Evolutionary conservation across 768 basidiomycete genomes (phyloP).

Genomic region (Pholiota microspora): DNA sequence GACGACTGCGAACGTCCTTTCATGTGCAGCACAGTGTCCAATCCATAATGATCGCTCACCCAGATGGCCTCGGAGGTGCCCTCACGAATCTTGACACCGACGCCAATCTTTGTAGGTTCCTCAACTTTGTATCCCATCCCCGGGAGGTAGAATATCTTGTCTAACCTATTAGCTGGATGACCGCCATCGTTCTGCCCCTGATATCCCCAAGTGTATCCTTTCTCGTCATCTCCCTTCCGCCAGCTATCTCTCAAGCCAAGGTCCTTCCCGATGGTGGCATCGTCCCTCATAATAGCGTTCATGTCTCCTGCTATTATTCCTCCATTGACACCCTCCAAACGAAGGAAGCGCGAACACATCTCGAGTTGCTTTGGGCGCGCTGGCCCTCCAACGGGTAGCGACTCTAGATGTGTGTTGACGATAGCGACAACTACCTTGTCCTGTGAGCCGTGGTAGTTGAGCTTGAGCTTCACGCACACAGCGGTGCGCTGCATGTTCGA

Average conservation of each 20-base stretch:
- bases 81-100: constrained; percentile 43
- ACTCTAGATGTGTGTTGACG: constrained; percentile 77
- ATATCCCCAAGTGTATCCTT: constrained; percentile 68
- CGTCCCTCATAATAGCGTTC: constrained; percentile 57
- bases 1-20: constrained; percentile 5
- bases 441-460: constrained; percentile 19
- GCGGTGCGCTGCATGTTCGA: constrained; percentile 54
- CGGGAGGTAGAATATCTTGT: constrained; percentile 62
- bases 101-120: constrained; percentile 53
- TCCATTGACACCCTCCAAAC: constrained; percentile 44
- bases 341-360: constrained; percentile 49
- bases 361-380: constrained; percentile 51
- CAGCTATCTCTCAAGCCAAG: constrained; percentile 62
- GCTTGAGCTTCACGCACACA: constrained; percentile 33
- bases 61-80: constrained; percentile 33
- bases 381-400: constrained; percentile 41
- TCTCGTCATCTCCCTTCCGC: constrained; percentile 39
- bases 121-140: constrained; percentile 50
- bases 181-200: constrained; percentile 42
- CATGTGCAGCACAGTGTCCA: constrained; percentile 38
- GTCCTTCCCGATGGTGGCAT: constrained; percentile 38
- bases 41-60: constrained; percentile 70
- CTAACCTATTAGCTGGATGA: constrained; percentile 55
- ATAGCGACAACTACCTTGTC: constrained; percentile 51
- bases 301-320: constrained; percentile 73